Evolutionary conservation across 192 early-diverging fungal genomes (phyloP).

Genomic region (Umbelopsis sp.): DNA sequence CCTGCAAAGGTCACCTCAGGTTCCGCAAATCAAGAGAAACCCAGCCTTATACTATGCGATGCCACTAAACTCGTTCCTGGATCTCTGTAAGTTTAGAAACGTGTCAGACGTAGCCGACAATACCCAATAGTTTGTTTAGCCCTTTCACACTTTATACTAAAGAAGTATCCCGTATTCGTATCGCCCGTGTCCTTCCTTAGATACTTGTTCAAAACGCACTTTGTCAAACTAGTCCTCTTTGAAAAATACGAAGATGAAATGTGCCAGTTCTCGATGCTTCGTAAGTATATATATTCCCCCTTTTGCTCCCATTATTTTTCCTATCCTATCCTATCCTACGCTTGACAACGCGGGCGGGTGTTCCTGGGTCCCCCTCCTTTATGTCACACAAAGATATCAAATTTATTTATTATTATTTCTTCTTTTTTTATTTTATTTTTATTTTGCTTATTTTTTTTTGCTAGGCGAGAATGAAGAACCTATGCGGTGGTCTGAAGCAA

Average conservation of each 20-base stretch:
- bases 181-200: neutral
- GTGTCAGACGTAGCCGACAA: too few species aligned
- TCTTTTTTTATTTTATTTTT: too few species aligned
- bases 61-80: neutral
- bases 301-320: neutral
- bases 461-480: conserved; percentile 10
- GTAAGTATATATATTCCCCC: neutral
- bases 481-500: conserved; percentile 15
- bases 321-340: neutral
- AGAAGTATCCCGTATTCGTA: neutral
- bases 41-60: conserved; percentile 7
- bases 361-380: conserved; percentile 6
- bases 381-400: conserved; percentile 20
- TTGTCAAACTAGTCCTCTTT: conserved; percentile 13
- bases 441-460: neutral
- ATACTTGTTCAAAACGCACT: conserved; percentile 11
- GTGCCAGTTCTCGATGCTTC: conserved; percentile 20
- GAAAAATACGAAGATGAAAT: conserved; percentile 15
- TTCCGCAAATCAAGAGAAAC: neutral
- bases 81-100: neutral
- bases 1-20: neutral
- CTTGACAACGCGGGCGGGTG: conserved; percentile 14
- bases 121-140: too few species aligned
- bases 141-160: too few species aligned
- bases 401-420: neutral